Base-by-base conservation (phyloP, 1,284 basidiomycete genomes). In the Fistulinella cinereoalba region DNA sequence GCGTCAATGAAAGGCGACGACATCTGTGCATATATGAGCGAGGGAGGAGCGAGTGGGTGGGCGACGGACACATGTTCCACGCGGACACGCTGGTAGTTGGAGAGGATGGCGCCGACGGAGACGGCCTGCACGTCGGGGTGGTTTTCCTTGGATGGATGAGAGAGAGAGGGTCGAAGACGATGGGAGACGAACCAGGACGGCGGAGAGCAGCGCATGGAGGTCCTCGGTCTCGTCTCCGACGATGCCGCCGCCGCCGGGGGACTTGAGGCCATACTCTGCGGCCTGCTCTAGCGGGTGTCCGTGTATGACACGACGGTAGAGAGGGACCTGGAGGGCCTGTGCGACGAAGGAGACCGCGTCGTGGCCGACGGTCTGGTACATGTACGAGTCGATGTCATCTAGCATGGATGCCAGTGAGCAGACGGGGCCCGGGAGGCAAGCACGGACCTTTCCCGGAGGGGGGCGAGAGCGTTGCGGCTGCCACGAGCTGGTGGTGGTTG, bases 371-470 rank as follows among this genome's bases (percentile, higher is more conserved):
- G 96, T 97, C 67, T 99, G 97, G 67, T 97, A 99, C 70, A 99
- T 80, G 73, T 96, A 99, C 37, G 96, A 98, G 69, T 99, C 96
- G 58, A 98, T 82, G 74, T 99, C 97, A 74, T 98, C 97, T 97
- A 67, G 54, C 10, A 10, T 37, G n/a, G 41, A 25, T 48, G 52
- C 56, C 5, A 13, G 56, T 58, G 47, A 52, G 39, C 24, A 4
- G 13, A 52, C 23, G 39, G 47, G 44, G 43, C 41, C 46, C 23
- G 37, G 27, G 57, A 54, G 18, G 34, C 50, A 28, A 22, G 38
- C 32, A 46, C 51, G 56, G 58, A 94, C 94, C 93, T 80, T 89
- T 89, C 57, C 92, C 94, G 37, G 76, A 70, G 48, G 78, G 81
- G 13, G 96, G 96, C 12, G 88, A 80, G 21, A 99, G 74, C 34